phyloP scores from a whole-genome alignment of 768 basidiomycete genomes.

The Agaricus blazei region DNA sequence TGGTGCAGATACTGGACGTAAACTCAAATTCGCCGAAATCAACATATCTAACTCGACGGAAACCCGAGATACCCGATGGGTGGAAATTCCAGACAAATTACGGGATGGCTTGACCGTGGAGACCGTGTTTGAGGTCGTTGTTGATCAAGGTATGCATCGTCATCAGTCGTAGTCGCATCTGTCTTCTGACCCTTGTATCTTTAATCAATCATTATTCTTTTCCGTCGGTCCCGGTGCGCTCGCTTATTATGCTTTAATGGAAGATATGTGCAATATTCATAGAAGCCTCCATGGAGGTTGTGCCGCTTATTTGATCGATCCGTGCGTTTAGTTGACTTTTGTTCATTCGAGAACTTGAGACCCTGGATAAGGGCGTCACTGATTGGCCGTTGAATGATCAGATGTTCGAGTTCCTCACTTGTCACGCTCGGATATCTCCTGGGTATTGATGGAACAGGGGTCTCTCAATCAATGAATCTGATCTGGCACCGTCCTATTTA shows the following conservation, averaged over 20 bases:
- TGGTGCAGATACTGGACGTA: conserved; percentile 31
- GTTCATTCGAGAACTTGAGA: background rate
- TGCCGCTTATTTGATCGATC: conserved; percentile 50
- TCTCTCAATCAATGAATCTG: conserved; percentile 47
- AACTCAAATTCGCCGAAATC: conserved; percentile 30
- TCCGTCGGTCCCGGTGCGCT: background rate
- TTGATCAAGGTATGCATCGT: conserved; percentile 26
- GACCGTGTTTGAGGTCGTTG: conserved; percentile 34
- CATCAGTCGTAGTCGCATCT: background rate
- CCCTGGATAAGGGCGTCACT: background rate
- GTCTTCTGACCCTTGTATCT: background rate
- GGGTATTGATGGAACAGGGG: conserved; percentile 38
- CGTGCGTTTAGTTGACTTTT: conserved; percentile 27
- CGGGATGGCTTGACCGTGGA: conserved; percentile 18
- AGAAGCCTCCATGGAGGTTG: conserved; percentile 54
- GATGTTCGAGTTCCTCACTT: conserved; percentile 40
- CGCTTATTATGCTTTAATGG: background rate
- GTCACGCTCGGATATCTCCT: conserved; percentile 33
- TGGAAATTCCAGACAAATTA: conserved; percentile 2
- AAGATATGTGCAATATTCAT: conserved; percentile 53
- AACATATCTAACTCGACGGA: conserved; percentile 18
- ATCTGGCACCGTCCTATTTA: conserved; percentile 39
- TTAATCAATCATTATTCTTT: background rate
- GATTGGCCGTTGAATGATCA: conserved; percentile 13
- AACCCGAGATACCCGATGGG: background rate